phyloP scores from a whole-genome alignment of 106 monocot species.

The Phalaenopsis equestris region DNA sequence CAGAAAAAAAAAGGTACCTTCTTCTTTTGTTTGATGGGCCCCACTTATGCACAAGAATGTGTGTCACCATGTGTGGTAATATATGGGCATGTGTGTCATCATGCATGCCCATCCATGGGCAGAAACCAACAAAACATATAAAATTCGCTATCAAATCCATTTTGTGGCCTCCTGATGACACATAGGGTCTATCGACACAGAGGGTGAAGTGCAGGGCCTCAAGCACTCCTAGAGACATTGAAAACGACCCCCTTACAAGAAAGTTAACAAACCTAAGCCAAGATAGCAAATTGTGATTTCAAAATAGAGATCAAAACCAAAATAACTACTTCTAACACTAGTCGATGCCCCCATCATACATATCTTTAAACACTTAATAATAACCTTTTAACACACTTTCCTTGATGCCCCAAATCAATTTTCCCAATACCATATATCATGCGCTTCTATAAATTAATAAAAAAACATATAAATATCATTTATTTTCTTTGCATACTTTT shows the following conservation, averaged over 20 bases:
- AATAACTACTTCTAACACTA: neutral
- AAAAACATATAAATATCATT: no score
- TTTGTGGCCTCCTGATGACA: neutral
- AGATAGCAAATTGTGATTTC: neutral
- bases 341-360: neutral
- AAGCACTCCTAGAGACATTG: neutral
- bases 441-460: no score
- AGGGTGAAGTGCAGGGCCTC: neutral
- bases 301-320: neutral
- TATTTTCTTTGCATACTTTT: no score
- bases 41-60: neutral
- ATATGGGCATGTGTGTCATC: neutral
- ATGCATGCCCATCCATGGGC: neutral
- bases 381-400: no score
- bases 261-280: neutral
- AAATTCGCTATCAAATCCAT: neutral
- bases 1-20: neutral
- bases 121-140: neutral
- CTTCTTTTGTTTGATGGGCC: no score
- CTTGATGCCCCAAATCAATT: no score
- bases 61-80: neutral
- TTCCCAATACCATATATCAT: no score
- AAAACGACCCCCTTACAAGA: neutral
- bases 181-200: neutral
- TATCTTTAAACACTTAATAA: no score